Percentiles rank a stretch among this genome's conserved stretches.
Evolutionary conservation across 208 protist species (phyloP).

Genomic region (Entamoeba invadens): DNA sequence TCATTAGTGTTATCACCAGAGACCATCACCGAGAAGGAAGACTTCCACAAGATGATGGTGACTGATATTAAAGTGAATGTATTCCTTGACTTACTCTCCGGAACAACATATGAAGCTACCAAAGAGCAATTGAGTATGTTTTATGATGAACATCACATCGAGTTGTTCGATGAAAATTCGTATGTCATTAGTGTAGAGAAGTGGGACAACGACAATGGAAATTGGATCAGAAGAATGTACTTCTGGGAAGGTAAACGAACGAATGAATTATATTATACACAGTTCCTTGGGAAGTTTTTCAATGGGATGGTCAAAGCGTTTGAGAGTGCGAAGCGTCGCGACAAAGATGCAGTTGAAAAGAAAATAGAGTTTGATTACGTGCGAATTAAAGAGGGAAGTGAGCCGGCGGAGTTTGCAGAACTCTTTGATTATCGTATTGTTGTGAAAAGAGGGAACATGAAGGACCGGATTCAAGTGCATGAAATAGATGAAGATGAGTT

Average conservation of each 20-base stretch:
- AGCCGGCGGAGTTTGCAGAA: neutral
- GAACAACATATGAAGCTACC: neutral
- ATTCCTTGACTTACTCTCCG: neutral
- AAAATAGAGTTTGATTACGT: neutral
- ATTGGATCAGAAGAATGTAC: neutral
- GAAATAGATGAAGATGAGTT: neutral
- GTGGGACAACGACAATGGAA: neutral
- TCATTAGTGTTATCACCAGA: neutral
- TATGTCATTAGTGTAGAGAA: neutral
- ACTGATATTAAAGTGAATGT: neutral
- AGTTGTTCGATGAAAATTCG: neutral
- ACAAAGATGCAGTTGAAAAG: neutral
- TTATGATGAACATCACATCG: too few relatives aligned
- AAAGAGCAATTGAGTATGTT: neutral
- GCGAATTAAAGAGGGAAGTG: neutral
- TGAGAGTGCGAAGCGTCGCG: neutral
- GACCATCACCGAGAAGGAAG: neutral
- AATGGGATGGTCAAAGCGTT: neutral
- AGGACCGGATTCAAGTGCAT: neutral
- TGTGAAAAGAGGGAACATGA: neutral
- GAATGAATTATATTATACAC: neutral
- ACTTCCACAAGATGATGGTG: neutral
- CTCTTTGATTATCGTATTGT: neutral
- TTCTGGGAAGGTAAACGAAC: neutral
- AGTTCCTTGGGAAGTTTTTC: neutral